Conservation (phyloP, 495 filamentous ascomycete species). For the Penicillium fimorum region DNA sequence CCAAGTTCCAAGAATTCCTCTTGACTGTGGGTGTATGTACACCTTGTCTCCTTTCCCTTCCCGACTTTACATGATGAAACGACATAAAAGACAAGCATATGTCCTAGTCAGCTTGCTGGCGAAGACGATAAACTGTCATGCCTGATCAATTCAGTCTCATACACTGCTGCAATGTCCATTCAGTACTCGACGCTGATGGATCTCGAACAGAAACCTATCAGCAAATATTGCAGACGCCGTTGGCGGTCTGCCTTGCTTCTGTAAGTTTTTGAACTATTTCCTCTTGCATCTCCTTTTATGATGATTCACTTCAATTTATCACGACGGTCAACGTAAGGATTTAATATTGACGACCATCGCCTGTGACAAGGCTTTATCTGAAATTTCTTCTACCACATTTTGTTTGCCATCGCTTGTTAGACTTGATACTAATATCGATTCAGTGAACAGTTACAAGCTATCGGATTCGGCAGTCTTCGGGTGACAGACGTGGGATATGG, state of each 20-base stretch:
- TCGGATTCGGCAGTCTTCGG: conserved; percentile 6
- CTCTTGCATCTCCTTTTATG: conserved; percentile 50
- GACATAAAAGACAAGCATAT: conserved; percentile 61
- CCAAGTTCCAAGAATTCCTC: not conserved
- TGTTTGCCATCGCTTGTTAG: conserved; percentile 19
- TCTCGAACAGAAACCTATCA: conserved; percentile 16
- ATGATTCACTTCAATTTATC: conserved; percentile 76
- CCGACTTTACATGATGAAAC: conserved; percentile 46
- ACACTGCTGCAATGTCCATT: conserved; percentile 18
- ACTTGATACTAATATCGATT: conserved; percentile 22
- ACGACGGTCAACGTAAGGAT: conserved; percentile 96
- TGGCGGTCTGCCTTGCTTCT: conserved; percentile 2
- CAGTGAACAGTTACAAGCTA: conserved; percentile 13
- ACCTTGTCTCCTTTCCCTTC: conserved; percentile 14
- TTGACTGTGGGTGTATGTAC: conserved; percentile 35
- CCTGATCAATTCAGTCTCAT: conserved; percentile 42
- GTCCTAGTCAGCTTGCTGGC: conserved; percentile 51
- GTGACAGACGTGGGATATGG: not conserved
- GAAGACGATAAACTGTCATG: conserved; percentile 50
- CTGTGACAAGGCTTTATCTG: conserved; percentile 84
- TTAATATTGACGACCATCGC: conserved; percentile 84
- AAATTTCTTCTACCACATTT: conserved; percentile 30
- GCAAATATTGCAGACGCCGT: conserved; percentile 6
- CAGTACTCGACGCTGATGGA: conserved; percentile 33
- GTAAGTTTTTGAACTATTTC: conserved; percentile 25